Conservation (phyloP, 768 basidiomycete species). For the Dentipellis fragilis region DNA sequence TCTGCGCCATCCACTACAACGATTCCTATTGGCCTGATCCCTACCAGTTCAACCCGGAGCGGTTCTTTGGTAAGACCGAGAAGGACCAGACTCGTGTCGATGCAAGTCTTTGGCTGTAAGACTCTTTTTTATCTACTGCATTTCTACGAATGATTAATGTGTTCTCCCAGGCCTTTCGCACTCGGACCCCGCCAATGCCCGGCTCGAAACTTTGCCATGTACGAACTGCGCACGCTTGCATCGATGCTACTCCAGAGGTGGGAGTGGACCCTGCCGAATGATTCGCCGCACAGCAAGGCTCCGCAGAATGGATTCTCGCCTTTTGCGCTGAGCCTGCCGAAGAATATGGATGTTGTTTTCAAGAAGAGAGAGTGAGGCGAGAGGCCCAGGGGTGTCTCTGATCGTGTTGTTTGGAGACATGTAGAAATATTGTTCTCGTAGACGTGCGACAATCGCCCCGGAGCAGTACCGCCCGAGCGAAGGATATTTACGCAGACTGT, state of each 20-base stretch:
- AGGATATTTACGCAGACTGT: too few species aligned
- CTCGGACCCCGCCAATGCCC: background rate
- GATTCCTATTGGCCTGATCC: background rate
- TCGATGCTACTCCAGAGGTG: conserved; percentile 25
- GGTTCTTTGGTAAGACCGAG: background rate
- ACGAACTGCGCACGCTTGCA: conserved; percentile 24
- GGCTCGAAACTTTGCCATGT: conserved; percentile 14
- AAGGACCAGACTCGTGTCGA: background rate
- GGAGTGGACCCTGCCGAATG: conserved; percentile 23
- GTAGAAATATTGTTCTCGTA: too few species aligned
- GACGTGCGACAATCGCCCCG: too few species aligned
- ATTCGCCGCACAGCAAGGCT: conserved; percentile 8
- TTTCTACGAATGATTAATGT: too few species aligned
- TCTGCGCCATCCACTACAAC: background rate
- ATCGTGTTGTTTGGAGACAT: too few species aligned
- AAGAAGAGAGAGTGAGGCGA: background rate
- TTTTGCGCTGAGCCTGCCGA: conserved; percentile 26
- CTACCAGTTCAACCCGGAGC: background rate
- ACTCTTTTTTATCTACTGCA: background rate
- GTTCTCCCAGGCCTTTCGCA: background rate
- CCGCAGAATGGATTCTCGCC: conserved; percentile 27
- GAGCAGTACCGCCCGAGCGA: too few species aligned
- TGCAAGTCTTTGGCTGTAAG: background rate
- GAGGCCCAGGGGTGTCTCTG: too few species aligned
- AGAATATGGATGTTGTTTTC: conserved; percentile 24